These are phyloP conservation scores for Marasmius sp. DNA, from an alignment of 1,284 basidiomycete genomes.

Conservation along the genomic window DNA sequence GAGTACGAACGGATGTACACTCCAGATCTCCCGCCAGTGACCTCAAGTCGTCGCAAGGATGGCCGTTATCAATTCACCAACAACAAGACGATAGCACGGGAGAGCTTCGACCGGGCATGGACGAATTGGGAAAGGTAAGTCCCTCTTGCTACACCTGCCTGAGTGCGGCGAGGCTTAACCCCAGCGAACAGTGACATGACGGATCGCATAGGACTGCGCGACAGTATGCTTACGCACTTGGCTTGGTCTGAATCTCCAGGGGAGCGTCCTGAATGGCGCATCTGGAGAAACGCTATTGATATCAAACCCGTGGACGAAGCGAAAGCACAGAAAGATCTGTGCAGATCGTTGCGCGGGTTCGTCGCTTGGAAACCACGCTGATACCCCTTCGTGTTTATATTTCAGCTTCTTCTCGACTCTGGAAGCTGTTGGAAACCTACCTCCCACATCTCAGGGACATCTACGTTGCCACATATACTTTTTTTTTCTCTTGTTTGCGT, in stretches of 20 bases:
- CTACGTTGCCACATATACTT: background rate
- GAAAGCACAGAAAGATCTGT: constrained; percentile 1
- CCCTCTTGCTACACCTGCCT: background rate
- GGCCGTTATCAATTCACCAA: constrained; percentile 22
- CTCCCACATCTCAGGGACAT: background rate
- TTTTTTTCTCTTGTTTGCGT: too few relatives aligned
- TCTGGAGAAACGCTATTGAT: constrained; percentile 43
- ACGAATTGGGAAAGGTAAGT: constrained; percentile 66
- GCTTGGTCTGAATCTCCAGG: constrained; percentile 52
- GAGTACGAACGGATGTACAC: constrained; percentile 56
- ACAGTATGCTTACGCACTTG: constrained; percentile 44
- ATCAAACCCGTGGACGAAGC: constrained; percentile 8
- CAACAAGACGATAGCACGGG: constrained; percentile 39
- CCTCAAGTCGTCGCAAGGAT: constrained; percentile 28
- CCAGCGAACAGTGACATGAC: constrained; percentile 60
- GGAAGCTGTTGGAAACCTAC: background rate
- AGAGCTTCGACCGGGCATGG: constrained; percentile 69
- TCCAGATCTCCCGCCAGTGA: constrained; percentile 34
- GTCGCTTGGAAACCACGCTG: constrained; percentile 14
- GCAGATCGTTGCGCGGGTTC: constrained; percentile 15
- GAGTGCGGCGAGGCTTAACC: constrained; percentile 5
- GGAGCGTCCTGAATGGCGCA: constrained; percentile 51
- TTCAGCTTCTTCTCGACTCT: background rate
- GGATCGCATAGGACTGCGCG: constrained; percentile 65
- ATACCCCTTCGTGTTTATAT: background rate